These are phyloP conservation scores for Mucor ambiguus DNA, from an alignment of 371 early-diverging fungal species.

Conservation along the genomic window DNA sequence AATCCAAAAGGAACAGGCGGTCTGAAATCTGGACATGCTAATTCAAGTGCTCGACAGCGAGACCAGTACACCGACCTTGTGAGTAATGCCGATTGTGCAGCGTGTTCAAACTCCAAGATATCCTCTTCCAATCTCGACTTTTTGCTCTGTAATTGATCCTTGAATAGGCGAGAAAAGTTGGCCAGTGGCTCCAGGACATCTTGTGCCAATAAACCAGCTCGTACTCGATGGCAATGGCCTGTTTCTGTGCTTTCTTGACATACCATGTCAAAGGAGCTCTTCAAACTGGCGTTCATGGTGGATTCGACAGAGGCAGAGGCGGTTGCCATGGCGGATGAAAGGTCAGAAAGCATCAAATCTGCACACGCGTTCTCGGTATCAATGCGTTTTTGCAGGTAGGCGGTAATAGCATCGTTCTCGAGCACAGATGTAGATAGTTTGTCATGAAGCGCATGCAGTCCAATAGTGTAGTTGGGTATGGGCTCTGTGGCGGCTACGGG, in stretches of 20 bases:
- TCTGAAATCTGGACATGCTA: conserved; percentile 11
- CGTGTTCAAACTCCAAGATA: conserved; percentile 18
- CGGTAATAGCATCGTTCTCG: conserved; percentile 13
- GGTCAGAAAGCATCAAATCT: background rate
- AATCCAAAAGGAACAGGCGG: conserved; percentile 18
- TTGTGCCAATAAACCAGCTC: conserved; percentile 12
- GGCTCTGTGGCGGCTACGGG: background rate
- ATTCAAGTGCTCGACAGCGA: conserved; percentile 11
- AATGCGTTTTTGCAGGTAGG: conserved; percentile 11
- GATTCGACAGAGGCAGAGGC: background rate
- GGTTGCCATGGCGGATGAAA: background rate
- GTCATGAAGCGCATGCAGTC: conserved; percentile 4
- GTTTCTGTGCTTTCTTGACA: conserved; percentile 12
- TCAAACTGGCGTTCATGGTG: conserved; percentile 9
- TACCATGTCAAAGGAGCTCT: conserved; percentile 14
- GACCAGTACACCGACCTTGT: conserved; percentile 23
- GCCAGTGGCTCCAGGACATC: conserved; percentile 16
- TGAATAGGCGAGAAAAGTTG: conserved; percentile 4
- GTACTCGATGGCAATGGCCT: conserved; percentile 11
- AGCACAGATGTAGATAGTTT: background rate
- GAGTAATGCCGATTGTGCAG: conserved; percentile 15
- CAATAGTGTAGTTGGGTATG: conserved; percentile 9
- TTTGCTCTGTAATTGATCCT: background rate
- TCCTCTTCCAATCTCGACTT: conserved; percentile 1
- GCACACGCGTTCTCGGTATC: conserved; percentile 14